These are phyloP conservation scores for Aspergillus floridensis DNA, from an alignment of 2,329 filamentous ascomycete genomes.

Conservation along the genomic window DNA sequence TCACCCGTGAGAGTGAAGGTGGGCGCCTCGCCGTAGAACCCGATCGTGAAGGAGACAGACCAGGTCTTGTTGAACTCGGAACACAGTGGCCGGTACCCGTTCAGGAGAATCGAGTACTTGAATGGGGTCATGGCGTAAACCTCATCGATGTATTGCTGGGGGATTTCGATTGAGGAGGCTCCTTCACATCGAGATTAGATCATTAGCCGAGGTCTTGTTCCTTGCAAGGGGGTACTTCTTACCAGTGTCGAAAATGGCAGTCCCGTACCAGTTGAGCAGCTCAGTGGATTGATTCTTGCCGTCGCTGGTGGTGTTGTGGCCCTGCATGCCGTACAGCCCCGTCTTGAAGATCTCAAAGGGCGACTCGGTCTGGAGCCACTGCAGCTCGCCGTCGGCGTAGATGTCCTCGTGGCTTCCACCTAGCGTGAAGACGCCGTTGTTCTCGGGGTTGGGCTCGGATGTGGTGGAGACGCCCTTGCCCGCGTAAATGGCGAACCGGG, in stretches of 20 bases:
- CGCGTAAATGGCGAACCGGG: neutral
- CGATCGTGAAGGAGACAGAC: neutral
- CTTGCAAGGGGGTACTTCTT: neutral
- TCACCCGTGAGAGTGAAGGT: neutral
- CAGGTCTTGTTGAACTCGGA: constrained; percentile 1
- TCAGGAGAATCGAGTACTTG: neutral
- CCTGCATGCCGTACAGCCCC: neutral
- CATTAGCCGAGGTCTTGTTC: too few relatives aligned
- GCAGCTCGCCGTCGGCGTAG: neutral
- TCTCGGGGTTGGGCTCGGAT: neutral
- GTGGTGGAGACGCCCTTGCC: neutral
- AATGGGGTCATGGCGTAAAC: neutral
- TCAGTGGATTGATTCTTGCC: neutral
- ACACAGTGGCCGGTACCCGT: neutral
- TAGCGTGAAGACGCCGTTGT: neutral
- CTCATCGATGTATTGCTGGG: neutral
- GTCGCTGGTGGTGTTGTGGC: neutral
- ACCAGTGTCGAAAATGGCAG: neutral
- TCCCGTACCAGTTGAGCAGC: neutral
- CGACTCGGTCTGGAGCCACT: neutral
- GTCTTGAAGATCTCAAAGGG: neutral
- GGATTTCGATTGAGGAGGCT: neutral
- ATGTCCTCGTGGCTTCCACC: neutral
- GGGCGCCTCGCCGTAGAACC: neutral
- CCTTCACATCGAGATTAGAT: neutral